A percentile compares a stretch with the other conserved stretches of the same genome.
Evolutionary conservation across 257 asterid species (phyloP).

Genomic region (Echites panduratus): DNA sequence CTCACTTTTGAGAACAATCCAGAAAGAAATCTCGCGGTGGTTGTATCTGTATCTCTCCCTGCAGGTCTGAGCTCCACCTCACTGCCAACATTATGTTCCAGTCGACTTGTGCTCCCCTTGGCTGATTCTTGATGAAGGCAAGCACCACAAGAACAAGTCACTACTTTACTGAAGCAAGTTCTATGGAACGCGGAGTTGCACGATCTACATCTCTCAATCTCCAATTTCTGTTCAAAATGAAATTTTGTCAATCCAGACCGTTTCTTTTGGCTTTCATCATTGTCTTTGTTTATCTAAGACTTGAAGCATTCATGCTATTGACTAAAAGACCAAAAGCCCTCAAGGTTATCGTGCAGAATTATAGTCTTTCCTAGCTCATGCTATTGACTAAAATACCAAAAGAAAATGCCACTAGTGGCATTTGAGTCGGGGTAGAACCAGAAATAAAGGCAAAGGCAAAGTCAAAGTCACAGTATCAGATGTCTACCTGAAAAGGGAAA

Average conservation of each 20-base stretch:
- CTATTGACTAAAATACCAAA: neutral
- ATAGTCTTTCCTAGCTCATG: neutral
- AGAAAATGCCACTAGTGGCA: neutral
- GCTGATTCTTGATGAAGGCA: slow-evolving; percentile 31
- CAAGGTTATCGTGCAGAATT: neutral
- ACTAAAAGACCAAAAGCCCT: neutral
- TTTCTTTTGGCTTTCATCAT: neutral
- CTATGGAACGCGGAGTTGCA: slow-evolving; percentile 74
- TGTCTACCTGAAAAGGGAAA: slow-evolving; percentile 87
- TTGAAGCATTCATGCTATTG: slow-evolving; percentile 3
- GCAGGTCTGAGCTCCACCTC: slow-evolving; percentile 17
- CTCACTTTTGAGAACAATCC: slow-evolving; percentile 58
- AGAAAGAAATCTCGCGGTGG: slow-evolving; percentile 48
- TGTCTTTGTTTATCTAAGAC: neutral
- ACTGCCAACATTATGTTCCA: slow-evolving; percentile 14
- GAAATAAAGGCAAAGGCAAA: too few species aligned
- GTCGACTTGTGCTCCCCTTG: slow-evolving; percentile 24
- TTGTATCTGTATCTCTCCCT: slow-evolving; percentile 29
- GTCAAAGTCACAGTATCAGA: neutral
- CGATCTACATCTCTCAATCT: slow-evolving; percentile 64
- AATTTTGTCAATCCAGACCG: neutral
- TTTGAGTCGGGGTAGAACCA: neutral
- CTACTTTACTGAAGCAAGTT: slow-evolving; percentile 56
- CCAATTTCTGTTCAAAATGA: slow-evolving; percentile 61
- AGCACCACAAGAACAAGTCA: slow-evolving; percentile 68